Evolutionary conservation across 805 yeast genomes (phyloP).

Genomic region (Candida ortonii): DNA sequence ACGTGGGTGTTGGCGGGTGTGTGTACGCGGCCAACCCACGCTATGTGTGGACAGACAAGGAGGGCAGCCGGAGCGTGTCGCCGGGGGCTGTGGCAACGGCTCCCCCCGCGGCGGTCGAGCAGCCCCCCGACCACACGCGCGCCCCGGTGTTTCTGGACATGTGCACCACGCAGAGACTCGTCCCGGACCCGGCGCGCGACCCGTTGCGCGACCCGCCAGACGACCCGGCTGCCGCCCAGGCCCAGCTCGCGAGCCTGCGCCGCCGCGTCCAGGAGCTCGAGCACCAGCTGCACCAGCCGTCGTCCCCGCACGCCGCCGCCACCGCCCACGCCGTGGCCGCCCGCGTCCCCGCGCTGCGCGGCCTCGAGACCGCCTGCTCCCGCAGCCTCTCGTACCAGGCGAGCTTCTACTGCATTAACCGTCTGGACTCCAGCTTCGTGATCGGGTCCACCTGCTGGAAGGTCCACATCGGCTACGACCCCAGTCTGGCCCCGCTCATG

Average conservation of each 20-base stretch:
- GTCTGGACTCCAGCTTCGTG: background rate
- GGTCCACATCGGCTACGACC: conserved; percentile 11
- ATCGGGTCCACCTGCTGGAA: conserved; percentile 22
- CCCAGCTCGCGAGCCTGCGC: background rate
- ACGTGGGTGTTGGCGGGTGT: conserved; percentile 23
- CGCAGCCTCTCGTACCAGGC: background rate
- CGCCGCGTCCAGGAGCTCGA: background rate
- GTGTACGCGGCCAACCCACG: conserved; percentile 17
- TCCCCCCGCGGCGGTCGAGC: too few relatives aligned
- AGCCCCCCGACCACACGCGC: too few relatives aligned
- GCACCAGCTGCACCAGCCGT: too few relatives aligned
- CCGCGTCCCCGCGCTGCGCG: background rate
- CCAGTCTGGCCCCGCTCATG: conserved; percentile 7
- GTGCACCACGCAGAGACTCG: too few relatives aligned
- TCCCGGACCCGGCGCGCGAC: too few relatives aligned
- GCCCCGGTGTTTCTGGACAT: too few relatives aligned
- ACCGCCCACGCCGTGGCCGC: background rate
- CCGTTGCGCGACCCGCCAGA: background rate
- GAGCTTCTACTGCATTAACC: background rate
- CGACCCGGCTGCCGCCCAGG: background rate
- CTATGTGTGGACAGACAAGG: conserved; percentile 7
- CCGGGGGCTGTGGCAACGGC: too few relatives aligned
- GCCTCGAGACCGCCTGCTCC: background rate
- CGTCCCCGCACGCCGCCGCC: too few relatives aligned
- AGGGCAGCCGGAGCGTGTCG: too few relatives aligned